Evolutionary conservation across 371 early-diverging fungal species (phyloP).

Genomic region (Apophysomyces variabilis): DNA sequence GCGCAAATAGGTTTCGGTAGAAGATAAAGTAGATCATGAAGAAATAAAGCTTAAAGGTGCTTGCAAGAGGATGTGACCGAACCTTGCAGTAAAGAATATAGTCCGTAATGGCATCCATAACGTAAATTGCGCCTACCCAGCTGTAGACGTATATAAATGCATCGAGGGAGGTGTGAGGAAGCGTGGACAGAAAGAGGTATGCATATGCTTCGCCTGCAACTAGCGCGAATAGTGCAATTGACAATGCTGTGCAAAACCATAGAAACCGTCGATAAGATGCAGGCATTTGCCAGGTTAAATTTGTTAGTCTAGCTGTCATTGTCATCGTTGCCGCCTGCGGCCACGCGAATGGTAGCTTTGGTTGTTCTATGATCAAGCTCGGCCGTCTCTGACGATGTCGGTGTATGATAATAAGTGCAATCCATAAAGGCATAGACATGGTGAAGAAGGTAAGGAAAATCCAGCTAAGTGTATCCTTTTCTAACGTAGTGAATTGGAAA

Average conservation of each 20-base stretch:
- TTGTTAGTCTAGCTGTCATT: conserved; percentile 50
- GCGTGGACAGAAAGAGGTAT: conserved; percentile 55
- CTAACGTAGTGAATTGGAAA: conserved; percentile 47
- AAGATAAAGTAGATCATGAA: conserved; percentile 82
- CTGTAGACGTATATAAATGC: conserved; percentile 73
- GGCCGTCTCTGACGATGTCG: conserved; percentile 30
- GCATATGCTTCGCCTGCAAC: conserved; percentile 76
- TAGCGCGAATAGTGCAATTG: conserved; percentile 66
- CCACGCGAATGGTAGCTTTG: conserved; percentile 27
- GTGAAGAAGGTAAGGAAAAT: conserved; percentile 72
- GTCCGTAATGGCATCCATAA: conserved; percentile 65
- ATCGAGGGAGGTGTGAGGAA: conserved; percentile 62
- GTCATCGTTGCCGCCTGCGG: conserved; percentile 34
- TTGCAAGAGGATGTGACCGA: conserved; percentile 69
- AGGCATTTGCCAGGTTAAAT: conserved; percentile 60
- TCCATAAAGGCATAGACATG: conserved; percentile 66
- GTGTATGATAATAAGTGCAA: conserved; percentile 67
- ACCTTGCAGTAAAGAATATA: conserved; percentile 68
- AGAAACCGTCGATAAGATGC: conserved; percentile 73
- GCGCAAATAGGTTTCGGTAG: conserved; percentile 76
- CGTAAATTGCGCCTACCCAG: conserved; percentile 72
- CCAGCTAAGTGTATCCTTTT: conserved; percentile 68
- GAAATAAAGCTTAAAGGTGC: conserved; percentile 73
- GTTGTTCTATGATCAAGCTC: background rate
- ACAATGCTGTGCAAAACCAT: conserved; percentile 73